These are phyloP conservation scores for Mycena metata DNA, from an alignment of 768 basidiomycete species.

Conservation along the genomic window DNA sequence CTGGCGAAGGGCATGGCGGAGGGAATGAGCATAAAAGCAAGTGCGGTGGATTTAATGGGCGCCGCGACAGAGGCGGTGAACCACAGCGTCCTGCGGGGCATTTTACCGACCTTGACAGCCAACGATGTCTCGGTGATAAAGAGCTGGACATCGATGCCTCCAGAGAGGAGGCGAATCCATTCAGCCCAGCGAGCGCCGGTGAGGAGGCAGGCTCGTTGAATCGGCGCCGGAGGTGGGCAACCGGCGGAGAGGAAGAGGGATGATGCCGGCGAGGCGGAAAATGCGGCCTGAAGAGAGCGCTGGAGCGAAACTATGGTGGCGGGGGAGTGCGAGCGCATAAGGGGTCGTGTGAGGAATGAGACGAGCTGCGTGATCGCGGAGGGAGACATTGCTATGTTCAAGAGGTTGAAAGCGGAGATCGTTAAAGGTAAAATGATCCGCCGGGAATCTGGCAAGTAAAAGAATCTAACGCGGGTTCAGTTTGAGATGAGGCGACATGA, in stretches of 20 bases:
- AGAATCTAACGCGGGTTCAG: background rate
- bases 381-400: slow-evolving; percentile 17
- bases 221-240: slow-evolving; percentile 9
- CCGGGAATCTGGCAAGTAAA: slow-evolving; percentile 18
- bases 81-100: slow-evolving; percentile 20
- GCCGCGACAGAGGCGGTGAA: background rate
- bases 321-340: slow-evolving; percentile 13
- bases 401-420: background rate
- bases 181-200: slow-evolving; percentile 24
- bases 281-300: background rate
- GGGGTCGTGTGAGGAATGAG: slow-evolving; percentile 33
- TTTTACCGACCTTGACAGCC: slow-evolving; percentile 1
- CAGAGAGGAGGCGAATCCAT: slow-evolving; percentile 22
- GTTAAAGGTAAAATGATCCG: slow-evolving; percentile 11
- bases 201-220: slow-evolving; percentile 25
- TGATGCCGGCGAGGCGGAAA: background rate
- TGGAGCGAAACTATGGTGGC: slow-evolving; percentile 25
- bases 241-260: slow-evolving; percentile 11
- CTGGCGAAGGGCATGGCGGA: background rate
- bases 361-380: slow-evolving; percentile 18
- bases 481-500: background rate
- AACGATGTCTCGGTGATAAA: background rate
- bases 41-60: background rate
- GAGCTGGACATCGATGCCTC: slow-evolving; percentile 11
- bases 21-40: background rate